Conservation (phyloP, 2,329 filamentous ascomycete species). For the Fusarium sp. region DNA sequence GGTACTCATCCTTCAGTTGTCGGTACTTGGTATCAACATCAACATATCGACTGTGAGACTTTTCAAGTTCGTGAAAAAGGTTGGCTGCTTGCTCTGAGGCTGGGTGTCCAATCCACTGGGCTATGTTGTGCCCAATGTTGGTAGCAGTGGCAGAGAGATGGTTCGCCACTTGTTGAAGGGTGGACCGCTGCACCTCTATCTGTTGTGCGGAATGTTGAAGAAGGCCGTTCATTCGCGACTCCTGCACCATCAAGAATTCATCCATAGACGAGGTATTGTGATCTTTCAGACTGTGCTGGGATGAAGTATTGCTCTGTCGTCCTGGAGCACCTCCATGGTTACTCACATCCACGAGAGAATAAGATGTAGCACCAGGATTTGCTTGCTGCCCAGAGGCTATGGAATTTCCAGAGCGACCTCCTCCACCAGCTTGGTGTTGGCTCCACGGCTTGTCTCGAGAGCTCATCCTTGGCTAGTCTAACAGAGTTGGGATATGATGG, state of each 20-base stretch:
- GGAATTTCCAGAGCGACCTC: neutral
- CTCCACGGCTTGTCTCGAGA: neutral
- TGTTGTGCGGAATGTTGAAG: neutral
- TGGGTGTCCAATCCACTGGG: neutral
- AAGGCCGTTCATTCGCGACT: neutral
- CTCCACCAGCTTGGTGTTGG: neutral
- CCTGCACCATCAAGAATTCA: neutral
- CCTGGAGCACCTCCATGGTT: rapidly evolving
- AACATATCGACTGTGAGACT: neutral
- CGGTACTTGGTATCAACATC: neutral
- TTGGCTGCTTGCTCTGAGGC: no score
- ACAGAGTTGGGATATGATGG: neutral
- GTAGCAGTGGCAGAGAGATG: neutral
- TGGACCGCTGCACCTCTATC: neutral
- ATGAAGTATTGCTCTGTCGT: neutral
- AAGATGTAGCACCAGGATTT: neutral
- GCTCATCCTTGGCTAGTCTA: neutral
- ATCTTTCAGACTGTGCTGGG: rapidly evolving
- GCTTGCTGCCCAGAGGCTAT: neutral
- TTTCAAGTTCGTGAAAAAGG: neutral
- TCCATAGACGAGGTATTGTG: neutral
- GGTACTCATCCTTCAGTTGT: neutral
- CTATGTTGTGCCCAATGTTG: neutral
- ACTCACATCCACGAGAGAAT: neutral
- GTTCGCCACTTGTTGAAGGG: neutral